These are phyloP conservation scores for Trebouxia gelatinosa DNA, from an alignment of 163 green algal genomes.

Conservation along the genomic window DNA sequence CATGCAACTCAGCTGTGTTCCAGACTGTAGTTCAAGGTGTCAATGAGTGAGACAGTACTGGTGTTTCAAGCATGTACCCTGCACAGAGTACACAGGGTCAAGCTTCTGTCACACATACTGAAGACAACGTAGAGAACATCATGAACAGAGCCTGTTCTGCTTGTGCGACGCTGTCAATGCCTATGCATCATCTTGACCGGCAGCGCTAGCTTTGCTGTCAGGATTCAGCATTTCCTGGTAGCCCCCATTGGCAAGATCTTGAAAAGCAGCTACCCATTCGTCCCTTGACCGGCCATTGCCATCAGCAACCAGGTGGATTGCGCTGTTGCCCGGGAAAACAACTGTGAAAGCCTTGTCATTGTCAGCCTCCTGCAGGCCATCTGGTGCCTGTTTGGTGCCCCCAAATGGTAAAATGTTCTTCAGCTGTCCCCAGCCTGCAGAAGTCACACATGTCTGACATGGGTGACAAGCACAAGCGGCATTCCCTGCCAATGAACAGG, in stretches of 20 bases:
- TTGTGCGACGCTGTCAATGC: no score
- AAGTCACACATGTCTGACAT: not conserved
- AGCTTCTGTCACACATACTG: no score
- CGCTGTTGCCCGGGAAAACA: slow-evolving; percentile 29
- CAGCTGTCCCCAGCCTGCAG: slow-evolving; percentile 24
- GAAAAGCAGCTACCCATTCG: slow-evolving; percentile 42
- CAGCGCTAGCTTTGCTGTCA: not conserved
- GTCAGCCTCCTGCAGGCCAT: slow-evolving; percentile 5
- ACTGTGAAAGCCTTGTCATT: slow-evolving; percentile 21
- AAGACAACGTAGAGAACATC: no score
- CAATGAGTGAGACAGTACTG: no score
- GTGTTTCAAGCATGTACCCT: no score
- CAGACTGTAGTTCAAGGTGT: no score
- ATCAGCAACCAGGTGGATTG: slow-evolving; percentile 35
- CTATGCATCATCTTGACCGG: no score
- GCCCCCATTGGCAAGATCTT: slow-evolving; percentile 25
- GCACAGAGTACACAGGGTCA: no score
- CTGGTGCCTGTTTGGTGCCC: slow-evolving; percentile 6
- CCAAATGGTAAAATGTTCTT: slow-evolving; percentile 26
- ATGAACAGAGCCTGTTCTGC: no score
- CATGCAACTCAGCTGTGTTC: no score
- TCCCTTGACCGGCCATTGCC: slow-evolving; percentile 38
- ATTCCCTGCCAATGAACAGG: no score
- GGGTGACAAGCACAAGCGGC: not conserved
- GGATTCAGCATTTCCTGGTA: slow-evolving; percentile 7